phyloP scores from a whole-genome alignment of 345 rosid species.

The Anastatica hierochuntica region DNA sequence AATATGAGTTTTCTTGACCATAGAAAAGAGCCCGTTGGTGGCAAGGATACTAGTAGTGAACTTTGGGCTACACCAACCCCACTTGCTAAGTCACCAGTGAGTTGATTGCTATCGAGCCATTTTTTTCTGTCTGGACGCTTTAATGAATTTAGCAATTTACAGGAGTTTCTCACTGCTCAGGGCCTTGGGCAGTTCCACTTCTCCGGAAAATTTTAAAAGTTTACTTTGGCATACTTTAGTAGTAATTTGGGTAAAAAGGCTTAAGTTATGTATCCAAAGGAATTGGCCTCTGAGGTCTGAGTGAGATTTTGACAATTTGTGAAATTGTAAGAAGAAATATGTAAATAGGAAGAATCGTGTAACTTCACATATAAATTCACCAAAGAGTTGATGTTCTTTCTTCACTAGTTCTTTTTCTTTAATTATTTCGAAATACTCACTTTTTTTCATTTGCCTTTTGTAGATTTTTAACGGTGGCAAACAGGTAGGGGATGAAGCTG shows the following conservation, averaged over 20 bases:
- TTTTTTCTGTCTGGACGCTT: neutral
- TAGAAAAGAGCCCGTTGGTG: slow-evolving; percentile 28
- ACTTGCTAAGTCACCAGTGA: slow-evolving; percentile 43
- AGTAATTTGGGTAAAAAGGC: neutral
- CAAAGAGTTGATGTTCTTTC: neutral
- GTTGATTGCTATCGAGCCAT: slow-evolving; percentile 14
- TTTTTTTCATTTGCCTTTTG: neutral
- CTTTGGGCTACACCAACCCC: slow-evolving; percentile 34
- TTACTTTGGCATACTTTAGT: neutral
- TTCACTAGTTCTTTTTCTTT: neutral
- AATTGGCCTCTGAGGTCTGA: slow-evolving; percentile 2
- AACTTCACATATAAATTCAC: neutral
- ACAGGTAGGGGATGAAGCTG: slow-evolving; percentile 37
- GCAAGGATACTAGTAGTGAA: slow-evolving; percentile 31
- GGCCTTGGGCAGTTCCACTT: neutral
- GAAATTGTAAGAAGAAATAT: slow-evolving; percentile 1
- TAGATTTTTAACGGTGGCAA: slow-evolving; percentile 10
- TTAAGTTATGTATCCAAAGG: neutral
- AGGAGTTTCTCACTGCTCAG: neutral
- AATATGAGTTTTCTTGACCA: slow-evolving; percentile 24
- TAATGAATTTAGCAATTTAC: slow-evolving; percentile 6
- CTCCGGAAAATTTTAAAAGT: neutral
- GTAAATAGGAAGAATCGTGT: neutral
- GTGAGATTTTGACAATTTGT: neutral
- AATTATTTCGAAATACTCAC: neutral